Evolutionary conservation across 106 monocot species (phyloP).

Genomic region (Dendrobium huoshanense): DNA sequence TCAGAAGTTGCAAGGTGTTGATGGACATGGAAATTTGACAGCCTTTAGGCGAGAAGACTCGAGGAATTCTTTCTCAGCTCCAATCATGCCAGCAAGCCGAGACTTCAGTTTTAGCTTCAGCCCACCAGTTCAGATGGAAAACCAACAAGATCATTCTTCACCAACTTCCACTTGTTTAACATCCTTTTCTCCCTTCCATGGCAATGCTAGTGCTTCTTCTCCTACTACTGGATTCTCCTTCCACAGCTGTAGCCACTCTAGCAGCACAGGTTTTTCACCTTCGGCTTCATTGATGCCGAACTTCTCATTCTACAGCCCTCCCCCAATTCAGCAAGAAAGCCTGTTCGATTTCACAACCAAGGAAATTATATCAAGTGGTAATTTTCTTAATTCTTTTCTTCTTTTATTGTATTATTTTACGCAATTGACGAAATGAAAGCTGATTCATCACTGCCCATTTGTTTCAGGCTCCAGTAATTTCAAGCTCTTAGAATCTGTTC

Average conservation of each 20-base stretch:
- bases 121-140: constrained; percentile 17
- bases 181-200: constrained; percentile 56
- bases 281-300: constrained; percentile 36
- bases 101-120: constrained; percentile 63
- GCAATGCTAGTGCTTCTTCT: constrained; percentile 13
- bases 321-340: constrained; percentile 21
- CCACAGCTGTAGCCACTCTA: constrained; percentile 22
- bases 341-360: constrained; percentile 5
- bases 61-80: constrained; percentile 39
- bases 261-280: constrained; percentile 17
- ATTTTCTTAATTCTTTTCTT: not conserved
- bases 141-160: constrained; percentile 24
- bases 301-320: constrained; percentile 53
- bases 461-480: constrained; percentile 21
- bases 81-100: constrained; percentile 20
- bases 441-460: constrained; percentile 2
- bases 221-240: constrained; percentile 52
- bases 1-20: constrained; percentile 17
- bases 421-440: not conserved
- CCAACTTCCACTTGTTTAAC: constrained; percentile 55
- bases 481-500: not conserved
- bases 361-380: constrained; percentile 29
- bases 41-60: constrained; percentile 11
- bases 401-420: not conserved
- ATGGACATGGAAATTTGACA: not conserved